Conservation (phyloP, 768 basidiomycete genomes). For the Russula sp. region DNA sequence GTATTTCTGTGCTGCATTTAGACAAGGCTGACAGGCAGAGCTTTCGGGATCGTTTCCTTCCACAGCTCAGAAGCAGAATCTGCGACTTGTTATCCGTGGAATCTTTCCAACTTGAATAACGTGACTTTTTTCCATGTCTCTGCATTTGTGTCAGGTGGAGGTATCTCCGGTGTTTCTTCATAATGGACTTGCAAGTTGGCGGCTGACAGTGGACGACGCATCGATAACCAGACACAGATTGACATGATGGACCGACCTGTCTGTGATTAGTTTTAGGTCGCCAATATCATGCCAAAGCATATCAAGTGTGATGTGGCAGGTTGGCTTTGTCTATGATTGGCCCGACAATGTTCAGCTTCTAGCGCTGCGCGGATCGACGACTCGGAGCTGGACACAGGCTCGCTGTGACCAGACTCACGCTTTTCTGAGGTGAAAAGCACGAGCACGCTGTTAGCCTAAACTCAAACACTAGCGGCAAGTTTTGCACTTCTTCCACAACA, state of each 20-base stretch:
- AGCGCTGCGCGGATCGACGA: constrained; percentile 24
- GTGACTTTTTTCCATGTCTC: constrained; percentile 32
- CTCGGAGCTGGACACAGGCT: too few species aligned
- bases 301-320: constrained; percentile 37
- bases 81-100: constrained; percentile 41
- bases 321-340: constrained; percentile 35
- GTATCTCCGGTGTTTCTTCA: not conserved
- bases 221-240: constrained; percentile 43
- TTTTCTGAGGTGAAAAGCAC: too few species aligned
- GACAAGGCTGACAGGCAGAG: constrained; percentile 34
- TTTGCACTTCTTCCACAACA: too few species aligned
- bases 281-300: too few species aligned
- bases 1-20: too few species aligned
- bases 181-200: not conserved
- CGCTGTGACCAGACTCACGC: too few species aligned
- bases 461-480: too few species aligned
- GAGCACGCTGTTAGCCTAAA: too few species aligned
- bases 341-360: constrained; percentile 31
- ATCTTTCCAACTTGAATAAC: constrained; percentile 39
- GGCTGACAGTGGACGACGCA: constrained; percentile 37
- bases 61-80: constrained; percentile 52
- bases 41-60: constrained; percentile 45
- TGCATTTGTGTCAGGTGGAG: constrained; percentile 24
- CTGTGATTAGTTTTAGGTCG: constrained; percentile 35
- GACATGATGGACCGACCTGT: constrained; percentile 31